Base-by-base conservation (phyloP, 2,329 filamentous ascomycete species). In the Cordyceps farinosa region DNA sequence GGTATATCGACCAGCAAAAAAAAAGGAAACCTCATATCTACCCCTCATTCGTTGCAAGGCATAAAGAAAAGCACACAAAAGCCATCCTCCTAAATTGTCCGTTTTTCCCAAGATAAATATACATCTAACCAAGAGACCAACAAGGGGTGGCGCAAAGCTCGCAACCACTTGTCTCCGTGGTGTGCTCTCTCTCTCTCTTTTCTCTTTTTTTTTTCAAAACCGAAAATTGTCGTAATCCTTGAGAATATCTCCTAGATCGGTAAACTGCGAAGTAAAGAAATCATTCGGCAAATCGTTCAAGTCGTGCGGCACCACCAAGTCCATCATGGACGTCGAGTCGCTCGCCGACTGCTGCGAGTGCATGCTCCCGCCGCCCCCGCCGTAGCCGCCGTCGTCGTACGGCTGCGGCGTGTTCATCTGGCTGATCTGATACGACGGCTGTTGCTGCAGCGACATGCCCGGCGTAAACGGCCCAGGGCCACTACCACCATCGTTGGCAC, bases 141-240 rank as follows among this genome's bases (percentile, higher is more conserved):
- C 22, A 22, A 22, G 22, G 22, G 22, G 22, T 22, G 22, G 22
- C 22, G 22, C 22, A 22, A 22, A 22, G 22, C 22, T 22, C 29
- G 27, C 13, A 32, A 17, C 48, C 13, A 51, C 11, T 32, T 22
- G 22, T 22, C 22, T 22, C 22, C 22, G 1, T 22, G 22, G 22
- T 22, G 22, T 22, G 22, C 22, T 22, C 22, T 22, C 22, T 22
- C 22, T 22, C 22, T 22, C 22, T 22, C 22, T 22, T 22, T 15
- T 15, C 3, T 15, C 38, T 5, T 3, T 5, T 11, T 13, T 42
- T 2, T 32, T 27, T 62, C 29, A 63, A 34, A 63, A 63, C 8
- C 61, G 53, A 57, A 63, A 63, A 7, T 63, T 63, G 38, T 63
- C 53, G 15, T 58, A 57, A 30, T 63, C 61, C 13, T 63, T 63